Evolutionary conservation across 331 rosid genomes (phyloP), one percentile per base, ranked within the genome.

Genomic region (Dryas integrifolia): DNA sequence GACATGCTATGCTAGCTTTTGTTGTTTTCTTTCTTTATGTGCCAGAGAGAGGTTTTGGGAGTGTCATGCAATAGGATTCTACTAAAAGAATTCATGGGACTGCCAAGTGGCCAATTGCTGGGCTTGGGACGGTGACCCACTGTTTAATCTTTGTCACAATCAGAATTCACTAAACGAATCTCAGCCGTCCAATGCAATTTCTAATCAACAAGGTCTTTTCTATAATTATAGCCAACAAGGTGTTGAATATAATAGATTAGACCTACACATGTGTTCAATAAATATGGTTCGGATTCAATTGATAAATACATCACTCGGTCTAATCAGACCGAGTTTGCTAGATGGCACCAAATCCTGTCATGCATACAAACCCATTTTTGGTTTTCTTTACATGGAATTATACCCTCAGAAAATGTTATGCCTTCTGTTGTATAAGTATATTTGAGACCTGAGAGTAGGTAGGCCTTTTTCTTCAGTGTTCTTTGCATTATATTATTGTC

Each of bases 61-160:
- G 21, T 43, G 63, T 46, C 59, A 47, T 72, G 72, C 81, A 72
- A 76, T 67, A 21, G 60, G 58, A 72, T 24, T 72, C 48, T 75
- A 26, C 71, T 46, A 55, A 15, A 69, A 70, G 78, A 72, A 60
- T 76, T 67, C 70, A 18, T 45, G 71, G 77, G 68, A 59, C 62
- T 65, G 47, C 70, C 57, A 71, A 5, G 73, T 50, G 64, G 43
- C n/a, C 24, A 7, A 43, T 43, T 43, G 41, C 56, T 49, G 45
- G 66, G 46, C 16, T 49, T 48, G 7, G 6, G 21, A 35, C 9
- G 30, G 18, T 67, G 24, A 67, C n/a, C 58, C 53, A 35, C 35
- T 21, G 15, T 6, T 40, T 41, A 41, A 45, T 71, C 71, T 57
- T 48, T 5, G 9, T 58, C 52, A 16, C 15, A 24, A 44, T 18